A percentile compares a stretch with the other conserved stretches of the same genome.
These are phyloP conservation scores for Carpinus fangiana DNA, from an alignment of 306 rosid genomes.

Conservation along the genomic window DNA sequence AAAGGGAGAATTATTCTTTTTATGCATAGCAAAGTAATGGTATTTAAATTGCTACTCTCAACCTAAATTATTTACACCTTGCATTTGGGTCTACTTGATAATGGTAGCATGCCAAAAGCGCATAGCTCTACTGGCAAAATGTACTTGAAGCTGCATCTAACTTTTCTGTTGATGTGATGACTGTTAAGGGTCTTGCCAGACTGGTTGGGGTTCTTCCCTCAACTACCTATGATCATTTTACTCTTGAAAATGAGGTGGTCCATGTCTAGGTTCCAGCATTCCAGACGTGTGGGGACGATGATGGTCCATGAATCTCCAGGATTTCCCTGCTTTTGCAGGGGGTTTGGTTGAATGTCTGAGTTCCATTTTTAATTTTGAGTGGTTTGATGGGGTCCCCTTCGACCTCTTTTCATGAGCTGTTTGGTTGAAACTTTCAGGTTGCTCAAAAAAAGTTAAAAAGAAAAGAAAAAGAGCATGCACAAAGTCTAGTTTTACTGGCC, in stretches of 20 bases:
- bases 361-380: not conserved
- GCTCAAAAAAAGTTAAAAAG: not conserved
- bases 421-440: not conserved
- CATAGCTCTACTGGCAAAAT: conserved; percentile 15
- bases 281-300: not conserved
- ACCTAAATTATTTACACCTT: not conserved
- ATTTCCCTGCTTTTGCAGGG: not conserved
- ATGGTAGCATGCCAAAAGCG: conserved; percentile 16
- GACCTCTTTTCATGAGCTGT: not conserved
- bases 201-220: conserved; percentile 31
- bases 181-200: conserved; percentile 34
- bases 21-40: not conserved
- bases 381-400: conserved; percentile 1
- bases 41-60: conserved; percentile 16
- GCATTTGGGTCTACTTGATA: conserved; percentile 13
- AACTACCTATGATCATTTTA: conserved; percentile 12
- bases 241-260: conserved; percentile 16
- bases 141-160: conserved; percentile 26
- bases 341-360: not conserved
- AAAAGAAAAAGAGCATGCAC: not conserved
- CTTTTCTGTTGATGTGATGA: conserved; percentile 32
- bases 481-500: not conserved
- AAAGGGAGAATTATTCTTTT: not conserved
- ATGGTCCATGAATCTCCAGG: not conserved
- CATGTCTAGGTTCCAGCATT: conserved; percentile 1